Conservation (phyloP, 495 filamentous ascomycete species). For the Cudoniella acicularis region DNA sequence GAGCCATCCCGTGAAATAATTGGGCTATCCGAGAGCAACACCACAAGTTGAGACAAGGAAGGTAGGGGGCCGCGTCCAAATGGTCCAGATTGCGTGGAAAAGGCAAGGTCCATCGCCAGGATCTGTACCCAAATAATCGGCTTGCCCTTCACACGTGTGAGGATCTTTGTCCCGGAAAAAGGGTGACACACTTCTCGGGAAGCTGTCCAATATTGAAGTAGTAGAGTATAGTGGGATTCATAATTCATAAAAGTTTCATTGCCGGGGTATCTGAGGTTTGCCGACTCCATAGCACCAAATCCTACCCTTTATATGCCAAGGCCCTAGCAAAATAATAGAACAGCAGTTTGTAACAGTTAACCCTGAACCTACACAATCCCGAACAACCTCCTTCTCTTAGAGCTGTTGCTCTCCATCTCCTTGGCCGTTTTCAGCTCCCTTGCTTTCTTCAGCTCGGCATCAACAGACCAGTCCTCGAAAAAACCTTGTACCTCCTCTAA, state of each 20-base stretch:
- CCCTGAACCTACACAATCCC: slow-evolving; percentile 9
- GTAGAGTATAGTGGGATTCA: neutral
- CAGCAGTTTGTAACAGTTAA: neutral
- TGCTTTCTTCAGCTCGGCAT: slow-evolving; percentile 19
- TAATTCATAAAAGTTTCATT: neutral
- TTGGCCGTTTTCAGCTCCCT: neutral
- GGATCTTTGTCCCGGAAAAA: neutral
- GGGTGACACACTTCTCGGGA: neutral
- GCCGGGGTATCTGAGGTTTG: neutral
- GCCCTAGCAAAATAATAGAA: neutral
- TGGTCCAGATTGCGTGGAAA: neutral
- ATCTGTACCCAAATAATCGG: neutral
- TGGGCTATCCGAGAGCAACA: neutral
- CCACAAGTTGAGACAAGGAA: neutral
- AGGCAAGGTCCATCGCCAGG: neutral
- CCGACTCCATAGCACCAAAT: neutral
- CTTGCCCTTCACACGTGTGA: neutral
- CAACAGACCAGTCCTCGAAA: slow-evolving; percentile 24
- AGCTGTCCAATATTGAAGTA: neutral
- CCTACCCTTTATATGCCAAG: neutral
- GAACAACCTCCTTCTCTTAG: slow-evolving; percentile 14
- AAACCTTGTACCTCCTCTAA: slow-evolving; percentile 17
- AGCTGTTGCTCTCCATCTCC: slow-evolving; percentile 2
- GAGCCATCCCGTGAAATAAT: neutral
- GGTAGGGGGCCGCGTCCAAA: neutral